phyloP scores from a whole-genome alignment of 768 basidiomycete species.

The Lactarius psammicola region DNA sequence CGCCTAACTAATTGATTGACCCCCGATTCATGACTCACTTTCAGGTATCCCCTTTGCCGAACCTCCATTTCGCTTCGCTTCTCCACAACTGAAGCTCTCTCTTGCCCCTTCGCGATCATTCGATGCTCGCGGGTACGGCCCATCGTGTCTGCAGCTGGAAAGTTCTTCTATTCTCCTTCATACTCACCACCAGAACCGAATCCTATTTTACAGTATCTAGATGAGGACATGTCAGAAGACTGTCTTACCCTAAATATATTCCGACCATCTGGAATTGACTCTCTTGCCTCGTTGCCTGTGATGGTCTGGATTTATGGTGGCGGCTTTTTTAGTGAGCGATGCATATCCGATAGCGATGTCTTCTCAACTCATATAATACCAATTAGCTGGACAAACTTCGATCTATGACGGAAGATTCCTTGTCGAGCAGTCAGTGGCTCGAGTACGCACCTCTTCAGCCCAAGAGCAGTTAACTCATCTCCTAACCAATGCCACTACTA shows the following conservation, averaged over 20 bases:
- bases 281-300: slow-evolving; percentile 39
- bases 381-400: slow-evolving; percentile 14
- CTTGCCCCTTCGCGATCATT: slow-evolving; percentile 31
- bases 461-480: not conserved
- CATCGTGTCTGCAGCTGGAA: slow-evolving; percentile 33
- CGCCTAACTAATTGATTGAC: too few species aligned
- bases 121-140: slow-evolving; percentile 35
- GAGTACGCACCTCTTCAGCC: slow-evolving; percentile 9
- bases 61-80: slow-evolving; percentile 36
- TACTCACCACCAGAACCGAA: not conserved
- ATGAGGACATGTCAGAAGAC: slow-evolving; percentile 44
- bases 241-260: slow-evolving; percentile 51
- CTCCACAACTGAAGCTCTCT: slow-evolving; percentile 31
- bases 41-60: slow-evolving; percentile 40
- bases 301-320: slow-evolving; percentile 49
- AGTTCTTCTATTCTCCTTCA: not conserved
- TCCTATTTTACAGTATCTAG: not conserved
- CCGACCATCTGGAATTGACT: slow-evolving; percentile 37
- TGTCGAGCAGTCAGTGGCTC: slow-evolving; percentile 20
- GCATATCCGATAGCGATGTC: not conserved
- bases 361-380: not conserved
- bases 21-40: not conserved
- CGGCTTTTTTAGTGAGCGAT: slow-evolving; percentile 32
- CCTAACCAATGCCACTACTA: not conserved
- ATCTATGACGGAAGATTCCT: slow-evolving; percentile 10